Evolutionary conservation across 257 asterid genomes (phyloP), one percentile per base, ranked within the genome.

Genomic region (Eucommia ulmoides): DNA sequence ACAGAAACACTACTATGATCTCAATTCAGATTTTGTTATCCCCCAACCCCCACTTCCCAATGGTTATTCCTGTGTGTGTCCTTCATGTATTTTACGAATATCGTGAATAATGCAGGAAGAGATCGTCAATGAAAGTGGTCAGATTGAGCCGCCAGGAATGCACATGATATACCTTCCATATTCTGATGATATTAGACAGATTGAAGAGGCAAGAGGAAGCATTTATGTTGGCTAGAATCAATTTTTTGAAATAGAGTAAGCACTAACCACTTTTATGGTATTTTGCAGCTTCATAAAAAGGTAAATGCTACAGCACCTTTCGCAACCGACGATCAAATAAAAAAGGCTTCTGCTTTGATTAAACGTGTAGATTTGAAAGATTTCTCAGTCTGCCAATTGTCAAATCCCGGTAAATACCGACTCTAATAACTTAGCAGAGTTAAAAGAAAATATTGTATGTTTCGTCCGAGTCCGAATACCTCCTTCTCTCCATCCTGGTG

Each of bases 131-230:
- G 22, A 65, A 52, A 58, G 92, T 53, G 98, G 98, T 59, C 98
- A 85, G 78, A 69, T 85, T 41, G 98, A 89, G 75, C 98, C 98
- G 61, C 94, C 98, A 26, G 98, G 98, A 61, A 89, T 89, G 96
- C 93, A 89, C 67, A 77, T 89, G 83, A 82, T 89, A 64, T 73
- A 76, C 66, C 94, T 89, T 74, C 98, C 96, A 33, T 89, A 67
- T 79, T 83, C 93, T 53, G 96, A 89, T 63, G 98, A 89, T 56
- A 70, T 89, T 74, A 74, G 98, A 72, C 81, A 68, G 18, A 33
- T 85, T 69, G 98, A 89, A 78, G 98, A 85, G 92, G 98, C 77
- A 75, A 48, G 72, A 25, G 45, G 23, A 55, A 18, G 42, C 12
- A n/a, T 11, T 11, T 57, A 25, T 26, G 20, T 45, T 33, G 24